Evolutionary conservation across 768 basidiomycete species (phyloP).

Genomic region (Boletus sensibilis): DNA sequence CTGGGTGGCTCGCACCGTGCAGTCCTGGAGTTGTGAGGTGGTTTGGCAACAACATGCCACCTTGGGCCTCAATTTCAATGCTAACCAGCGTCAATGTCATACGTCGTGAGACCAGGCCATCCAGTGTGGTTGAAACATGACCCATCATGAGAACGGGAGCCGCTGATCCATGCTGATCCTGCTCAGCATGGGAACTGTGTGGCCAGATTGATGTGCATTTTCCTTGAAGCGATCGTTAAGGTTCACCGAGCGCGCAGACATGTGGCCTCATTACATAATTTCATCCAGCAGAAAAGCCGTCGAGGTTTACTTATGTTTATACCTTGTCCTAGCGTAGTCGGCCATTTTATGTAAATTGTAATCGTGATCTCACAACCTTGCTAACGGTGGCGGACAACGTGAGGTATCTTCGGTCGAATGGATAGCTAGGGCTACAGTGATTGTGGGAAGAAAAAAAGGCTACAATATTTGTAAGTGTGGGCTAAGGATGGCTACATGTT

Average conservation of each 20-base stretch:
- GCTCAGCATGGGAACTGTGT: neutral
- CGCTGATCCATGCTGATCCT: neutral
- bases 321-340: no score
- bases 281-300: no score
- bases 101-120: conserved; percentile 3
- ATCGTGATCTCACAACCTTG: neutral
- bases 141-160: neutral
- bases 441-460: conserved; percentile 4
- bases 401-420: conserved; percentile 6
- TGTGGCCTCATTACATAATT: no score
- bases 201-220: neutral
- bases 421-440: conserved; percentile 26
- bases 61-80: neutral
- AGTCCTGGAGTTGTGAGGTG: neutral
- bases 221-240: neutral
- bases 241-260: no score
- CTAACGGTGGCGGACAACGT: neutral
- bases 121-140: conserved; percentile 7
- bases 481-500: conserved; percentile 26
- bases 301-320: no score
- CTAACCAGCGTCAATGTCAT: neutral
- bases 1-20: neutral
- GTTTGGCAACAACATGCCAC: neutral
- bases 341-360: no score
- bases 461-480: conserved; percentile 24